Base-by-base conservation (phyloP, 1,284 basidiomycete genomes). In the Cystobasidium sp. region DNA sequence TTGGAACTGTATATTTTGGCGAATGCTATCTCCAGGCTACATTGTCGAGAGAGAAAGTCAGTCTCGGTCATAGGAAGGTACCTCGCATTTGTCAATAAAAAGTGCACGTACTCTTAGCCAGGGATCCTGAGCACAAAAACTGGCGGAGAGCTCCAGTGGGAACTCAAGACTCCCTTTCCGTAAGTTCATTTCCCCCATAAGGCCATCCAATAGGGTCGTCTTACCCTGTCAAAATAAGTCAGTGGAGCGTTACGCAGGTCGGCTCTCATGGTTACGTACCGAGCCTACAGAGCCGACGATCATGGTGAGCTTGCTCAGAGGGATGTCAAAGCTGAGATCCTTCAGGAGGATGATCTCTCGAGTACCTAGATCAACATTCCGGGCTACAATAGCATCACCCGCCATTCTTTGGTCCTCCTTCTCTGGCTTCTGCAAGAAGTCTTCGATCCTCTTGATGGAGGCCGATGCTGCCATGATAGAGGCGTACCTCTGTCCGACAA, bases 201-300 rank as follows among this genome's bases (percentile, higher is more conserved):
- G 49, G 12, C 62, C 62, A 37, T 73, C 63, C 16, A 73, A 52
- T 9, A 73, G 52, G 16, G 90, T 90, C 0, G 90, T 90, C 83
- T 94, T 94, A 12, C 92, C 92, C 55, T 88, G 59, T 31, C 5
- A 2, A 31, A 3, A 61, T 44, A 22, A 24, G 20, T 65, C 9
- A 65, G 51, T 24, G 12, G 7, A 41, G 31, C n/a, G 10, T 61
- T 3, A 61, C 1, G 44, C 24, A 8, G 7, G 44, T 7, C 37
- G 41, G 41, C 59, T 12, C 12, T 55, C 12, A 39, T 18, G 1
- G 8, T 44, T 8, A 52, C 69, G 24, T 14, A 71, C 69, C 14
- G 70, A 88, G 0, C 90, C 91, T 0, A 91, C 92, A 0, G 91
- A 89, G 0, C 91, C 91, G 72, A 87, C 88, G 61, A 91, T 83